Percentiles rank a stretch among this genome's conserved stretches.
phyloP scores from a whole-genome alignment of 257 asterid species.

The Ajuga chamaepitys region DNA sequence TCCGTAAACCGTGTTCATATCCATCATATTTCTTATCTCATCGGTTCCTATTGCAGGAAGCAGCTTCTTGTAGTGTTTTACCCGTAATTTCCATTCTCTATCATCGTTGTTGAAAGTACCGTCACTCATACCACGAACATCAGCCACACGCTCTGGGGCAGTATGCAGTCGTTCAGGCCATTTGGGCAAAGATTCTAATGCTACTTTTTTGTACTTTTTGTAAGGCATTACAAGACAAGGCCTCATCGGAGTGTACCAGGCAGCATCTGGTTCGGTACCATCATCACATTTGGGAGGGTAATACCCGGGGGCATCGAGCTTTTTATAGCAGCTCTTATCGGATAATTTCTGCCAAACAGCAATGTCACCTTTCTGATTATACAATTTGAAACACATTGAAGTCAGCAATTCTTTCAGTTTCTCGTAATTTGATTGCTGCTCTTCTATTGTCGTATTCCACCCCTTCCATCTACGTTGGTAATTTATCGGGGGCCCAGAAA shows the following conservation, averaged over 20 bases:
- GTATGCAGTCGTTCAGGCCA: constrained; percentile 40
- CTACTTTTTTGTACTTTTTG: constrained; percentile 19
- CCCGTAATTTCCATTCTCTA: constrained; percentile 31
- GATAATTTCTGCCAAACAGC: constrained; percentile 49
- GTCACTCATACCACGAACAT: constrained; percentile 35
- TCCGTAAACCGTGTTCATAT: constrained; percentile 41
- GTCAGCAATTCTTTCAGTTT: constrained; percentile 34
- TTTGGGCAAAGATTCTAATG: constrained; percentile 27
- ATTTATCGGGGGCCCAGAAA: constrained; percentile 57
- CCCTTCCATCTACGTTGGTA: constrained; percentile 43
- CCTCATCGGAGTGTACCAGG: constrained; percentile 61
- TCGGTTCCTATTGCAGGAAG: constrained; percentile 37
- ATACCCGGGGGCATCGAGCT: constrained; percentile 26
- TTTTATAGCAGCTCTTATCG: constrained; percentile 34
- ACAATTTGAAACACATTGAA: constrained; percentile 47
- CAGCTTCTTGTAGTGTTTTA: constrained; percentile 36
- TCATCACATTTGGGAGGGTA: constrained; percentile 46
- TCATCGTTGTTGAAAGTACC: constrained; percentile 31
- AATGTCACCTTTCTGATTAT: constrained; percentile 41
- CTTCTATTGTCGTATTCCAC: constrained; percentile 54
- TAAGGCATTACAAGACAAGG: constrained; percentile 45
- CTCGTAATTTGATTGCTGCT: constrained; percentile 30
- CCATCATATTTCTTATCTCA: constrained; percentile 41
- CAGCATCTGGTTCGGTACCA: constrained; percentile 49
- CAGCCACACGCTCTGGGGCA: constrained; percentile 37